Base-by-base conservation (phyloP, 2,329 filamentous ascomycete species). In the Fusarium cicatricum region DNA sequence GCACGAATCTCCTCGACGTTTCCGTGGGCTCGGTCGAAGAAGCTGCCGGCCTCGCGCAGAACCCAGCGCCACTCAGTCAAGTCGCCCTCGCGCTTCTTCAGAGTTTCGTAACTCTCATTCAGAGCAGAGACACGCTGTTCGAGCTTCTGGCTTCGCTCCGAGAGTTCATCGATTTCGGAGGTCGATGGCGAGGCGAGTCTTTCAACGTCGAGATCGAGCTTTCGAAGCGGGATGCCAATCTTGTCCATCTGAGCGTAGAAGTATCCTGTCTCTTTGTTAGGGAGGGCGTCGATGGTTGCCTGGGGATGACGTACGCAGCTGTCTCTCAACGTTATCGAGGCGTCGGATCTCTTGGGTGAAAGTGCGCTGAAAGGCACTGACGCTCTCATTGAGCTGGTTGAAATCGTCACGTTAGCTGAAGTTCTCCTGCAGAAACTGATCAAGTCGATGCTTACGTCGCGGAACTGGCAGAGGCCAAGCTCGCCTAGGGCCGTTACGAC, bases 21-120 rank as follows among this genome's bases (percentile, higher is more conserved):
- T 60, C 93, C 95, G 72, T 97, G 92, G 46, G 95, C 95, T 65
- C 94, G 85, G 73, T 99, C 95, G 68, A 99, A 99, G 80, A 99
- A 99, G 66, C 93, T 92, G 34, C 95, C 95, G 39, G 96, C 93
- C 83, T 99, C 95, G 63, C 92, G 89, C 55, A 99, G 79, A 45
- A 99, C 96, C 92, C 94, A 98, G 71, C 96, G 90, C 95, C 95
- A 98, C 79, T 99, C 95, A 11, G 91, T 96, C 69, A 99, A 82
- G 75, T 99, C 95, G 56, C 96, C 91, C 80, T 98, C 95, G 53
- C 94, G 88, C 81, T 95, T 97, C 85, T 98, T 98, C 75, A 99
- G 79, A 14, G 92, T 97, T 80, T 99, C 95, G 77, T 99, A 98
- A 80, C 93, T 98, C 73, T 98, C 95, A 74, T 98, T 98, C 60